Evolutionary conservation across 257 asterid genomes (phyloP).

Genomic region (Solanum rostratum): DNA sequence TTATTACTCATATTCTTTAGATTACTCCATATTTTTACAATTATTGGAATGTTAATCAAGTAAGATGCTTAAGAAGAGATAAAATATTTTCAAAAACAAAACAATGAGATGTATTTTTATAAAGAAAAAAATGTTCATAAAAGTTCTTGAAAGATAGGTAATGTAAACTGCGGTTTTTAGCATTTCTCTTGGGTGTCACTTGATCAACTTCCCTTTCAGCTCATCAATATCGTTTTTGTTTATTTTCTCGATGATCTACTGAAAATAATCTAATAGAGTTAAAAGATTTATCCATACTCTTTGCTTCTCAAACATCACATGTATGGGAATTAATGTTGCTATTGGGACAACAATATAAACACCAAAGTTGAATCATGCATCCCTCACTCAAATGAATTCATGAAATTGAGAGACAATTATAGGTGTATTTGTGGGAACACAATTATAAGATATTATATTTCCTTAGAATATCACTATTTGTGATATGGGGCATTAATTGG

Average conservation of each 20-base stretch:
- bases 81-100: neutral
- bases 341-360: neutral
- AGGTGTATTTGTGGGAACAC: neutral
- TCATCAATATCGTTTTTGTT: neutral
- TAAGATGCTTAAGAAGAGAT: neutral
- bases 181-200: neutral
- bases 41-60: neutral
- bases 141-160: neutral
- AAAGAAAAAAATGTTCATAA: neutral
- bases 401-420: neutral
- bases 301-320: accelerated
- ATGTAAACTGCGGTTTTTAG: neutral
- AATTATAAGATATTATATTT: neutral
- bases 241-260: neutral
- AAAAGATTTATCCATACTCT: accelerated
- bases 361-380: neutral
- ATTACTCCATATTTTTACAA: neutral
- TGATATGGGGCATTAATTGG: neutral
- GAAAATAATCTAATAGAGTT: neutral
- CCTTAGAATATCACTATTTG: neutral
- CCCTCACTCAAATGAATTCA: neutral
- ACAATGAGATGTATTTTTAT: neutral
- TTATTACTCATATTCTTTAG: too few relatives aligned
- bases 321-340: neutral
- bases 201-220: neutral